Conservation (phyloP, 2,329 filamentous ascomycete species). For the Pseudopithomyces maydicus region DNA sequence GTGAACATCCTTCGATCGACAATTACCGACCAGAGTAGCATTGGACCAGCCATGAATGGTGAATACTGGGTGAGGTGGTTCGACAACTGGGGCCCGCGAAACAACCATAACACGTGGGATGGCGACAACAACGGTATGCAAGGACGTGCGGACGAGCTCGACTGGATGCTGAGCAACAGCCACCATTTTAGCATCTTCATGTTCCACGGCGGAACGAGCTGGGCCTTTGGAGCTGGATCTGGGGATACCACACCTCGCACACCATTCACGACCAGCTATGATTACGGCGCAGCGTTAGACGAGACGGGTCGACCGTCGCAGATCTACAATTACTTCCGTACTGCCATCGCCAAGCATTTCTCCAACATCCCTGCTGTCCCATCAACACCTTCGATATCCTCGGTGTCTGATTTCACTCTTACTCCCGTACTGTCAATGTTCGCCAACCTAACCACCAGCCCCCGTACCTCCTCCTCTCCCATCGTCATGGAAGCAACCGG, state of each 20-base stretch:
- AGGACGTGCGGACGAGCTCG: conserved; percentile 25
- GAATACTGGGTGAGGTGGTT: conserved; percentile 56
- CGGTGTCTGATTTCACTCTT: conserved; percentile 45
- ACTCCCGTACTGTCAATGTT: conserved; percentile 47
- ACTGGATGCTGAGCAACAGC: conserved; percentile 26
- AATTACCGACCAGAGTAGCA: conserved; percentile 49
- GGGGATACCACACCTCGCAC: conserved; percentile 49
- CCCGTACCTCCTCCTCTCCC: conserved; percentile 30
- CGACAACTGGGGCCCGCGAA: conserved; percentile 46
- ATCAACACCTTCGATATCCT: conserved; percentile 34
- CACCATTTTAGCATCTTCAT: conserved; percentile 57
- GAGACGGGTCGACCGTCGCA: conserved; percentile 55
- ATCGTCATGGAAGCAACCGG: conserved; percentile 54
- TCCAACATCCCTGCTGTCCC: conserved; percentile 48
- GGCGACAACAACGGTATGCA: conserved; percentile 42
- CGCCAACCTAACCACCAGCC: conserved; percentile 36
- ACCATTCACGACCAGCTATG: conserved; percentile 55
- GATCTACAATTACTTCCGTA: conserved; percentile 49
- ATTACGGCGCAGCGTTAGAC: conserved; percentile 57
- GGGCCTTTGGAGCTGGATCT: conserved; percentile 54
- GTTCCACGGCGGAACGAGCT: conserved; percentile 60
- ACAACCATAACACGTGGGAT: neutral
- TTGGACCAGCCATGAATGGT: conserved; percentile 55
- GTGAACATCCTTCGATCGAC: conserved; percentile 51
- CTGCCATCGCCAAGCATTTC: conserved; percentile 48